Evolutionary conservation across 768 basidiomycete genomes (phyloP), one percentile per base, ranked within the genome.

Genomic region (Rhodotorula toruloides): DNA sequence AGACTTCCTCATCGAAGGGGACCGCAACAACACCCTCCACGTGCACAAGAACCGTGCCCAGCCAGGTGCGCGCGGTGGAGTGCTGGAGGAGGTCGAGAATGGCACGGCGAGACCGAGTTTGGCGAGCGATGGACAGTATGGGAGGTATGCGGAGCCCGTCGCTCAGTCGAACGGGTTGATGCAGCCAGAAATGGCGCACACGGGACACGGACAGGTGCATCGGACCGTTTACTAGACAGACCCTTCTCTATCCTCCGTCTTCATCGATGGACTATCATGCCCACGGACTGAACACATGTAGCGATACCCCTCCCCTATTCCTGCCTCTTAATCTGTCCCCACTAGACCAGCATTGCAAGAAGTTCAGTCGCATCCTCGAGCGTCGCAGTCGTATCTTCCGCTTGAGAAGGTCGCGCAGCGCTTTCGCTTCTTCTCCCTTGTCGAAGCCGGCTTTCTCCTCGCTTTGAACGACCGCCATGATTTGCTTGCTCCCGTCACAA

Each of bases 1-100:
- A 29, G 27, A 49, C 11, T 39, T 32, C 22, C 58, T 71, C n/a
- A 67, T 71, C 40, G 61, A 42, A 4, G 65, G 63, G 25, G 70
- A 71, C 53, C 16, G 40, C 1, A 49, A 36, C 29, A 71, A 71
- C 65, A 64, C 58, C 16, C 55, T 71, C 7, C 70, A 71, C 61
- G 34, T 29, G 37, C 70, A 71, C 62, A 64, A 56, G 52, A 48
- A 66, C 34, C 12, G 31, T 13, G 42, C 31, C 0, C 29, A 55
- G 0, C 65, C 65, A 3, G 70, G 70, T 6, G 49, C 47, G 2
- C 65, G 62, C 7, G 63, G 64, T 31, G 68, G 68, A 9, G 57
- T 10, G n/a, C 14, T 61, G 27, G 27, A 37, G 32, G 36, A 37
- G 37, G 40, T 36, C 43, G 47, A 55, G 54, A 7, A 9, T 17